A percentile compares a stretch with the other conserved stretches of the same genome.
These are phyloP conservation scores for Alternaria gansuensis DNA, from an alignment of 2,329 filamentous ascomycete genomes.

Conservation along the genomic window DNA sequence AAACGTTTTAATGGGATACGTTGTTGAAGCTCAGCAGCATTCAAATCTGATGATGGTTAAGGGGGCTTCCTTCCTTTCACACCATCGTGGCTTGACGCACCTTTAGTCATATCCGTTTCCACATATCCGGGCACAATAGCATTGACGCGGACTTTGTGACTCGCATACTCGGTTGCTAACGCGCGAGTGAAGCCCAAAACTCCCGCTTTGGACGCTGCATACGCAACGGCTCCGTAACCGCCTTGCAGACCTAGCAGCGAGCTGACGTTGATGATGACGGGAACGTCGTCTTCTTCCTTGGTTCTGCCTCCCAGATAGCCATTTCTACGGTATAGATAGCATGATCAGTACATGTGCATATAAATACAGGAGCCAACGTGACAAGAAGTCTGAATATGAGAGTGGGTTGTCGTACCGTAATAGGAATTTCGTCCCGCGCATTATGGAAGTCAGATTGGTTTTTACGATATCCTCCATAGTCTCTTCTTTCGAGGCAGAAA, in stretches of 20 bases:
- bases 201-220: constrained; percentile 83
- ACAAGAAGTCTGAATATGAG: too few species aligned
- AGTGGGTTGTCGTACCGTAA: constrained; percentile 46
- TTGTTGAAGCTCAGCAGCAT: constrained; percentile 47
- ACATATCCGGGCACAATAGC: constrained; percentile 85
- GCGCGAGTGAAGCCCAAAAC: constrained; percentile 75
- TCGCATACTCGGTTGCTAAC: constrained; percentile 69
- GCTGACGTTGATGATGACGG: constrained; percentile 80
- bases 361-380: neutral
- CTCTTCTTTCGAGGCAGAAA: constrained; percentile 63
- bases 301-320: constrained; percentile 41
- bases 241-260: constrained; percentile 76
- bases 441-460: constrained; percentile 75
- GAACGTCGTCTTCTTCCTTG: constrained; percentile 15
- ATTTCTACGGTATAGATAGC: neutral
- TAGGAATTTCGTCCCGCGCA: constrained; percentile 67
- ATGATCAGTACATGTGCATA: neutral
- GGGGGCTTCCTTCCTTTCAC: neutral
- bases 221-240: constrained; percentile 74
- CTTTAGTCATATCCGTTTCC: constrained; percentile 78
- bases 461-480: constrained; percentile 68
- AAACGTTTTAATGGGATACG: constrained; percentile 73
- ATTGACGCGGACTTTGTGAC: constrained; percentile 75
- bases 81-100: constrained; percentile 55
- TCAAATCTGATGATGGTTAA: constrained; percentile 47